phyloP scores from a whole-genome alignment of 306 rosid genomes.

The Urtica urens region DNA sequence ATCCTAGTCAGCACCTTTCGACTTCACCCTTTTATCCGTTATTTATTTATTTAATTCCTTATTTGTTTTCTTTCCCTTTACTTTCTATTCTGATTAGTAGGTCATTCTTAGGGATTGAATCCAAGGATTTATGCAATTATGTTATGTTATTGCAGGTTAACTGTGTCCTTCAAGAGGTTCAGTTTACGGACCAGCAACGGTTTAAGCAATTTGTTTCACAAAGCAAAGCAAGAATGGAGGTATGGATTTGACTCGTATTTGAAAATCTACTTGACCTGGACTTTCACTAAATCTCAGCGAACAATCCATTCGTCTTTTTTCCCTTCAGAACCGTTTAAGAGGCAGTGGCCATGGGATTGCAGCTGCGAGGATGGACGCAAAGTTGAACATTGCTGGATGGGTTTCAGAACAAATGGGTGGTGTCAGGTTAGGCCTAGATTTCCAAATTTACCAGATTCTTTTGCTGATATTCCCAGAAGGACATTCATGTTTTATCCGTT shows the following conservation, averaged over 20 bases:
- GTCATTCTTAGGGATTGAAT: constrained; percentile 12
- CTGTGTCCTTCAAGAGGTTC: constrained; percentile 84
- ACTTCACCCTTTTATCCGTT: background rate
- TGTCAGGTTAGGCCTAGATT: constrained; percentile 58
- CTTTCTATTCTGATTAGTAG: background rate
- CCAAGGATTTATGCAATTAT: constrained; percentile 8
- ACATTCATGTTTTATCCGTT: no score
- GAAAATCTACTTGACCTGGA: constrained; percentile 9
- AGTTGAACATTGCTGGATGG: constrained; percentile 87
- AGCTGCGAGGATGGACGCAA: constrained; percentile 98
- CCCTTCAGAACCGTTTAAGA: constrained; percentile 73
- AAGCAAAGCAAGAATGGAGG: constrained; percentile 99
- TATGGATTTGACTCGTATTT: constrained; percentile 9
- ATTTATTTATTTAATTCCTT: background rate
- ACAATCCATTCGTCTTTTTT: constrained; percentile 1
- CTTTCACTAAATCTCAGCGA: constrained; percentile 2
- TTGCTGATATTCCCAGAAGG: background rate
- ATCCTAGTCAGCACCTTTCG: background rate
- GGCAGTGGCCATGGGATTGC: constrained; percentile 97
- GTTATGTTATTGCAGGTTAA: constrained; percentile 44
- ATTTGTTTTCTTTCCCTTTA: background rate
- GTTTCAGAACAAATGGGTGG: constrained; percentile 96
- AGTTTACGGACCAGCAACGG: constrained; percentile 88
- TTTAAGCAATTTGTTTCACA: constrained; percentile 93
- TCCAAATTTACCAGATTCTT: constrained; percentile 1